phyloP scores from a whole-genome alignment of 192 early-diverging fungal species.

The Coemansia reversa region DNA sequence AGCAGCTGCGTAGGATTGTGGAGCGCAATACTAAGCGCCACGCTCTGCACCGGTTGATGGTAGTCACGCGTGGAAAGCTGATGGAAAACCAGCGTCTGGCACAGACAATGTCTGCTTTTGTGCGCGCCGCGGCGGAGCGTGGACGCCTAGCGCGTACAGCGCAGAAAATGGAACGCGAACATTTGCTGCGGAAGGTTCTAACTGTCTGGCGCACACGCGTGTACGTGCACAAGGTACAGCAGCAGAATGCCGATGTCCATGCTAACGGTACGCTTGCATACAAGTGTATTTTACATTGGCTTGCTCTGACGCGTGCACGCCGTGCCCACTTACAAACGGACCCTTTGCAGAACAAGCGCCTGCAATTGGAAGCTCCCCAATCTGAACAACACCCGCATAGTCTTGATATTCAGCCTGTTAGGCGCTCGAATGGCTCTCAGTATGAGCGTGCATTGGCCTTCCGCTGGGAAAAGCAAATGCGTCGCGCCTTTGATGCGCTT shows the following conservation, averaged over 20 bases:
- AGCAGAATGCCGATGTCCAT: slow-evolving; percentile 19
- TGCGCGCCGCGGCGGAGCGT: slow-evolving; percentile 5
- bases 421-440: neutral
- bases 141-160: slow-evolving; percentile 10
- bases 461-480: slow-evolving; percentile 43
- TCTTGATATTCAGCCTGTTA: neutral
- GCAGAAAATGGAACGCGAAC: slow-evolving; percentile 13
- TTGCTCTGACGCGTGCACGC: slow-evolving; percentile 6
- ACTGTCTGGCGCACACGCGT: slow-evolving; percentile 13
- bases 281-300: slow-evolving; percentile 32
- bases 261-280: slow-evolving; percentile 21
- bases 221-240: neutral
- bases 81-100: slow-evolving; percentile 12
- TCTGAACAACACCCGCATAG: neutral
- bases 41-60: slow-evolving; percentile 17
- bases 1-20: neutral
- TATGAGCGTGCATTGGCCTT: slow-evolving; percentile 22
- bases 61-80: slow-evolving; percentile 15
- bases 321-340: too few species aligned
- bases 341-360: too few species aligned
- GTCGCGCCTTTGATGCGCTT: slow-evolving; percentile 17
- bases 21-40: neutral
- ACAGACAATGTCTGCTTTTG: neutral
- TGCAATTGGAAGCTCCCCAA: too few species aligned
- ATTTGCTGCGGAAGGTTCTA: slow-evolving; percentile 6